Conservation (phyloP, 208 protist species). For the Herpetomonas tarakana region DNA sequence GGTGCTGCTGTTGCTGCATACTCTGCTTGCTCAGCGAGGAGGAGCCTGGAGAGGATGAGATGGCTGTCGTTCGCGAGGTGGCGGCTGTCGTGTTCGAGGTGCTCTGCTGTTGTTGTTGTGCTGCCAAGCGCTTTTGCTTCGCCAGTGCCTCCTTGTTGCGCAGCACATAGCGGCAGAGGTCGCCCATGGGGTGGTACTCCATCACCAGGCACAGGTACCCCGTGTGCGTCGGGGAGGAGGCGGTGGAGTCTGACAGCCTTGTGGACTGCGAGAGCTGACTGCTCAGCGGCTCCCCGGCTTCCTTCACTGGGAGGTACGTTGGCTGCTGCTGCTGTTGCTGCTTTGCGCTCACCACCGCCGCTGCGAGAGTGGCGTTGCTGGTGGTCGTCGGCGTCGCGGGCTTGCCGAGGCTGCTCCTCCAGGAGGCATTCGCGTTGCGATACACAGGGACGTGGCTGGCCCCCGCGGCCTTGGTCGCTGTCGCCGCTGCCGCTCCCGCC, state of each 20-base stretch:
- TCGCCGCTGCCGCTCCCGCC: too few species aligned
- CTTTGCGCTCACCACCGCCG: too few species aligned
- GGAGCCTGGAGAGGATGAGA: not conserved
- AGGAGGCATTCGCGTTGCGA: too few species aligned
- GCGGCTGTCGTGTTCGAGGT: not conserved
- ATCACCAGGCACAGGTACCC: slow-evolving; percentile 82
- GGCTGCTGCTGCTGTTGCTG: too few species aligned
- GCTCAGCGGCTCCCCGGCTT: not conserved
- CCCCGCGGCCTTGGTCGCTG: too few species aligned
- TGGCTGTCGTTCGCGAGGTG: not conserved
- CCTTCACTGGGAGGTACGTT: not conserved
- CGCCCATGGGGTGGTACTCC: slow-evolving; percentile 79
- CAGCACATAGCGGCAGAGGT: slow-evolving; percentile 69
- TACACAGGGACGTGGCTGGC: too few species aligned
- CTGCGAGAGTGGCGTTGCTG: not conserved
- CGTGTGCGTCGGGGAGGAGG: slow-evolving; percentile 14
- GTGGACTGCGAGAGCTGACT: not conserved
- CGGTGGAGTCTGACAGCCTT: not conserved
- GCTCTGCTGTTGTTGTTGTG: not conserved
- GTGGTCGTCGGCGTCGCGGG: slow-evolving; percentile 3
- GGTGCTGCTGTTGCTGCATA: slow-evolving; percentile 7
- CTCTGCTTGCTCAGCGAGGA: not conserved
- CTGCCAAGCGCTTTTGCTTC: not conserved
- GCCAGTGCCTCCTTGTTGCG: slow-evolving; percentile 26
- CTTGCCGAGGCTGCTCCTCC: not conserved